A percentile compares a stretch with the other conserved stretches of the same genome.
phyloP scores from a whole-genome alignment of 768 basidiomycete species.

The Boletus huronensis region DNA sequence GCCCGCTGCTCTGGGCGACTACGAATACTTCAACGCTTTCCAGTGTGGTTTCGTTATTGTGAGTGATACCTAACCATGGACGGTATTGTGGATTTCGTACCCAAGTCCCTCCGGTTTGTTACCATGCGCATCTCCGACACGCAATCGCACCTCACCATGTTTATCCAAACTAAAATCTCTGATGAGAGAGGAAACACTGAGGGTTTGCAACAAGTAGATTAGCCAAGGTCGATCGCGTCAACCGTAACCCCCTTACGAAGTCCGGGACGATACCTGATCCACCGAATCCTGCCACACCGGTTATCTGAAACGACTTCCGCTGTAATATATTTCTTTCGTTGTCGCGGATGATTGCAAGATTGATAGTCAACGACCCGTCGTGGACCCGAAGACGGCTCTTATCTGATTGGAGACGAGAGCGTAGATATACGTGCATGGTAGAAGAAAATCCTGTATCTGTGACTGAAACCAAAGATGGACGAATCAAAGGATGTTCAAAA shows the following conservation, averaged over 20 bases:
- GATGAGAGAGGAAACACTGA: not conserved
- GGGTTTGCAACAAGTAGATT: not conserved
- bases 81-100: not conserved
- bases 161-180: not conserved
- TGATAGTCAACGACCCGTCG: no score
- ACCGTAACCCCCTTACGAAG: not conserved
- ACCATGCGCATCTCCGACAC: not conserved
- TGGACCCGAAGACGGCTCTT: no score
- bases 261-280: not conserved
- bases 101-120: not conserved
- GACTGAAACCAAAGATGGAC: not conserved
- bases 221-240: not conserved
- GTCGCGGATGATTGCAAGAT: no score
- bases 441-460: not conserved
- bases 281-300: not conserved
- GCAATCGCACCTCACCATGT: not conserved
- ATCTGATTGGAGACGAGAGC: not conserved
- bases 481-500: not conserved
- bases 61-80: not conserved
- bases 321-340: no score
- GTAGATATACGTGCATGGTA: not conserved
- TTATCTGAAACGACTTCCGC: no score
- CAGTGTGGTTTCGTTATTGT: no score
- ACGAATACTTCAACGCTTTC: no score
- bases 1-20: not conserved